Conservation (phyloP, 2,329 filamentous ascomycete genomes). For the Hymenoscyphus occultus region DNA sequence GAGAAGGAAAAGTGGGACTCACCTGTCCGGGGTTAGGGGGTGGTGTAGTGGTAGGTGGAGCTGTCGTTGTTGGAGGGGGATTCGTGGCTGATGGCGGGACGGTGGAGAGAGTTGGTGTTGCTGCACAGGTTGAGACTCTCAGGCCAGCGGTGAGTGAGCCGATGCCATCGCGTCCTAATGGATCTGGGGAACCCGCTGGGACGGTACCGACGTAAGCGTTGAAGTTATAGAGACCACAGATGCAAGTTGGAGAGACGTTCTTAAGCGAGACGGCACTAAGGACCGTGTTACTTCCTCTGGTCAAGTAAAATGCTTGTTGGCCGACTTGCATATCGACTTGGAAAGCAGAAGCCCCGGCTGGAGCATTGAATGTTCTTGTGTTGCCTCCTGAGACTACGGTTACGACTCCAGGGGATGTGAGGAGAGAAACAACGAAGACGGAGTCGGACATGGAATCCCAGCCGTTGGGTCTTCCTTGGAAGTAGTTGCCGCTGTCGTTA, state of each 20-base stretch:
- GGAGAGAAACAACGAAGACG: constrained; percentile 31
- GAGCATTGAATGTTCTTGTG: constrained; percentile 22
- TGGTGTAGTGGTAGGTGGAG: not conserved
- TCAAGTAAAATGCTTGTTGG: constrained; percentile 24
- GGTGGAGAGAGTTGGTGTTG: constrained; percentile 36
- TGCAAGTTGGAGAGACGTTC: constrained; percentile 22
- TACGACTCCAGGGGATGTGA: constrained; percentile 32
- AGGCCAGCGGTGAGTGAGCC: constrained; percentile 34
- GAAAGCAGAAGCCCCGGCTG: constrained; percentile 24
- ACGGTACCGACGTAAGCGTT: constrained; percentile 30
- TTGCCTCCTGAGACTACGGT: constrained; percentile 33
- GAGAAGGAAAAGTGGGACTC: too few relatives aligned
- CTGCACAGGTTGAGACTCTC: constrained; percentile 32
- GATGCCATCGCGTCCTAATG: constrained; percentile 31
- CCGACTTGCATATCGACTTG: constrained; percentile 25
- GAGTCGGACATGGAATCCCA: constrained; percentile 34
- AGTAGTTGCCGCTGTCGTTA: constrained; percentile 22
- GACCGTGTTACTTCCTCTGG: constrained; percentile 15
- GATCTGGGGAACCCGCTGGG: constrained; percentile 24
- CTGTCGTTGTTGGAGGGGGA: not conserved
- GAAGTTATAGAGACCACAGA: constrained; percentile 29
- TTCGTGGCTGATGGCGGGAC: not conserved
- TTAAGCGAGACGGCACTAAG: constrained; percentile 23
- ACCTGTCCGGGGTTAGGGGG: not conserved
- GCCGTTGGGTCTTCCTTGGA: constrained; percentile 29